These are phyloP conservation scores for Lipomyces starkeyi DNA, from an alignment of 805 yeast genomes.

Conservation along the genomic window DNA sequence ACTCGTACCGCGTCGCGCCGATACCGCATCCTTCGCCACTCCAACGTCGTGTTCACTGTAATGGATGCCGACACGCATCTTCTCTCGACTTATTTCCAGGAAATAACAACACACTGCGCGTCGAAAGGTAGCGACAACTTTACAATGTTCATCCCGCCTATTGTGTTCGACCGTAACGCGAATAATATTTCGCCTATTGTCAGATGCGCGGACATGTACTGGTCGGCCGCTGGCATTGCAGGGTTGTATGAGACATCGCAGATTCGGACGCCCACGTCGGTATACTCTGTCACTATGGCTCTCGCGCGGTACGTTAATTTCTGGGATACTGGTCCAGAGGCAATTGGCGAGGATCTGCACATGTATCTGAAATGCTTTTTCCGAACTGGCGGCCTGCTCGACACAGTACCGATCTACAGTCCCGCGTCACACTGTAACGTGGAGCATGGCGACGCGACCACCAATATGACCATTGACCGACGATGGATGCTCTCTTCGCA, in stretches of 20 bases:
- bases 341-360: constrained; percentile 40
- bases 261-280: constrained; percentile 37
- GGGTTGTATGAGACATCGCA: constrained; percentile 34
- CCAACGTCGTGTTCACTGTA: constrained; percentile 30
- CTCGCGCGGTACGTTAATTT: constrained; percentile 36
- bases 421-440: constrained; percentile 40
- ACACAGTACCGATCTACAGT: constrained; percentile 31
- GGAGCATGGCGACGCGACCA: constrained; percentile 15
- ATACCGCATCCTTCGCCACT: not conserved
- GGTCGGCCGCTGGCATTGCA: constrained; percentile 40
- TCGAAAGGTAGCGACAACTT: not conserved
- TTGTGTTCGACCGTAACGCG: constrained; percentile 39
- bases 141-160: constrained; percentile 36
- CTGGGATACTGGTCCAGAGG: constrained; percentile 38
- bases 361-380: constrained; percentile 38
- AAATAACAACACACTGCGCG: constrained; percentile 17
- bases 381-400: constrained; percentile 30
- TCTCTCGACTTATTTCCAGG: constrained; percentile 28
- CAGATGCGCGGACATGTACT: constrained; percentile 38
- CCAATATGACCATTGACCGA: not conserved
- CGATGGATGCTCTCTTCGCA: constrained; percentile 25
- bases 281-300: constrained; percentile 33
- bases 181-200: constrained; percentile 34
- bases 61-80: constrained; percentile 40
- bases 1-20: constrained; percentile 25